Evolutionary conservation across 257 asterid genomes (phyloP).

Genomic region (Eucommia ulmoides): DNA sequence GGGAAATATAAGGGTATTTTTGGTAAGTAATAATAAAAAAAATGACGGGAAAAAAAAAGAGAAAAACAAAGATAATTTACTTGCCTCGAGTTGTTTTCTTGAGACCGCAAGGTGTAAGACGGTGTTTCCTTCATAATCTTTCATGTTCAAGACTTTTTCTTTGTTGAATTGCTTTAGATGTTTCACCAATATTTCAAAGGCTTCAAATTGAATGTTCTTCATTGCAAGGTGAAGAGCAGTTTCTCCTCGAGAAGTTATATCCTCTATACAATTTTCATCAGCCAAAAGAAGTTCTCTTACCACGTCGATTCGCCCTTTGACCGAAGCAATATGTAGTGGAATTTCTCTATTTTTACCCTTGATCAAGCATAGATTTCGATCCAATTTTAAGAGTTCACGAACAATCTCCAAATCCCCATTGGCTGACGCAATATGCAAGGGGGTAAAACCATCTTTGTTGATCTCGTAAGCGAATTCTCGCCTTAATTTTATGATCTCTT

Average conservation of each 20-base stretch:
- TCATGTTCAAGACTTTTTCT: conserved; percentile 16
- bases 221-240: not conserved
- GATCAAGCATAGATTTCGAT: not conserved
- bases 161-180: conserved; percentile 7
- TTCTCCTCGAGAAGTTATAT: not conserved
- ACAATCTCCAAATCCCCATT: conserved; percentile 24
- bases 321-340: not conserved
- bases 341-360: not conserved
- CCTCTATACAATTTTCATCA: not conserved
- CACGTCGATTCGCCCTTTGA: not conserved
- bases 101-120: conserved; percentile 40
- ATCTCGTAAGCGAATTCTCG: conserved; percentile 10
- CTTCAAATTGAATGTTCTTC: not conserved
- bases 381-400: conserved; percentile 18
- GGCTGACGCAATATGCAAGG: conserved; percentile 28
- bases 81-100: conserved; percentile 38
- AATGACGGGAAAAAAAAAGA: not conserved
- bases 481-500: conserved; percentile 6
- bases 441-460: conserved; percentile 22
- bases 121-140: conserved; percentile 33
- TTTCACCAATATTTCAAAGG: conserved; percentile 11
- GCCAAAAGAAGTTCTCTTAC: not conserved
- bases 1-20: not conserved
- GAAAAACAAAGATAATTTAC: not conserved
- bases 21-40: not conserved